These are phyloP conservation scores for Chaetomium fimeti DNA, from an alignment of 495 filamentous ascomycete genomes.

Conservation along the genomic window DNA sequence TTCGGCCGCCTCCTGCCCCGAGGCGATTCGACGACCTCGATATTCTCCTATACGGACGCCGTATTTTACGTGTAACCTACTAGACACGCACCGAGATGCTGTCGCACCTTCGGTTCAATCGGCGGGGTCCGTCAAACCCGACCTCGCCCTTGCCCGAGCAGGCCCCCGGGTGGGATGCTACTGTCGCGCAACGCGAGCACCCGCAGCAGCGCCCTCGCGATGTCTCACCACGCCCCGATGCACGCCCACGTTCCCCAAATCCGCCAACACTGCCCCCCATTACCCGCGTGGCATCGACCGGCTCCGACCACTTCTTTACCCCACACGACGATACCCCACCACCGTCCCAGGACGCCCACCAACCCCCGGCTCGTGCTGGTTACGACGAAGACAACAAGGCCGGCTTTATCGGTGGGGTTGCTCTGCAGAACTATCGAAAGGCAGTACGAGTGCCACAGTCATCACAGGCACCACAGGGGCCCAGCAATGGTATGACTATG, in stretches of 20 bases:
- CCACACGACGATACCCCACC: conserved; percentile 22
- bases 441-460: conserved; percentile 10
- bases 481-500: conserved; percentile 27
- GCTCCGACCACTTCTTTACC: conserved; percentile 27
- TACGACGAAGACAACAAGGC: conserved; percentile 30
- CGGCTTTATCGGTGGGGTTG: conserved; percentile 45
- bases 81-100: conserved; percentile 42
- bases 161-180: conserved; percentile 37
- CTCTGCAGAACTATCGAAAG: conserved; percentile 41
- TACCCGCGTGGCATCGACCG: conserved; percentile 45
- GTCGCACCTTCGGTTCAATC: conserved; percentile 55
- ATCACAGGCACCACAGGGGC: conserved; percentile 21
- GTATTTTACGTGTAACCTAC: background rate
- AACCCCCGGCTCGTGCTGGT: conserved; percentile 28
- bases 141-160: conserved; percentile 51
- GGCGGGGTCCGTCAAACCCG: conserved; percentile 53
- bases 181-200: conserved; percentile 39
- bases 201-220: conserved; percentile 40
- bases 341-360: conserved; percentile 32
- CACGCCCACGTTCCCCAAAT: conserved; percentile 43
- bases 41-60: background rate
- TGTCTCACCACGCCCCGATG: conserved; percentile 39
- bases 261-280: conserved; percentile 50
- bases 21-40: background rate
- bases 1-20: background rate